phyloP scores from a whole-genome alignment of 2,329 filamentous ascomycete species.

The Volutella citrinella region DNA sequence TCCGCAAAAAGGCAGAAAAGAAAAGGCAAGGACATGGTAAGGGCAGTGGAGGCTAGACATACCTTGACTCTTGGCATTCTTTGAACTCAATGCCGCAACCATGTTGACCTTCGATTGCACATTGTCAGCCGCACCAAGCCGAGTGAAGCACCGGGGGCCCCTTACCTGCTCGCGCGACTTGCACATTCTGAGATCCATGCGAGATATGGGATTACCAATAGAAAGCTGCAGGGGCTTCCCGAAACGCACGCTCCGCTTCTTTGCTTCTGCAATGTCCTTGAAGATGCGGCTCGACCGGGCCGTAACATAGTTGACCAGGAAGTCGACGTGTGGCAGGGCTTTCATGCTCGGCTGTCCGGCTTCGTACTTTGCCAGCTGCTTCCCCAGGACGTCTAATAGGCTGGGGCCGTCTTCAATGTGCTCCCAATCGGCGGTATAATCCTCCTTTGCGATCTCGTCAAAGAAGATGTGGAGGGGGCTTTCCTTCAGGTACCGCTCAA shows the following conservation, averaged over 20 bases:
- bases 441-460: constrained; percentile 45
- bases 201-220: constrained; percentile 43
- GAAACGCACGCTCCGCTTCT: constrained; percentile 66
- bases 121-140: no score
- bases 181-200: constrained; percentile 58
- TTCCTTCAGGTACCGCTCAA: constrained; percentile 64
- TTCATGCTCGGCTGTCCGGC: constrained; percentile 44
- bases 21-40: no score
- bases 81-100: constrained; percentile 41
- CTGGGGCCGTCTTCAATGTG: constrained; percentile 42
- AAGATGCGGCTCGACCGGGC: constrained; percentile 61
- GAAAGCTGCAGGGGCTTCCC: constrained; percentile 51
- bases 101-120: no score
- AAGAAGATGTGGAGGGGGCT: constrained; percentile 66
- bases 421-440: constrained; percentile 45
- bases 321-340: constrained; percentile 59
- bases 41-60: no score
- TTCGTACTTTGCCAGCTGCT: constrained; percentile 47
- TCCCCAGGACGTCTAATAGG: constrained; percentile 47
- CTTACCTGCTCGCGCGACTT: constrained; percentile 29
- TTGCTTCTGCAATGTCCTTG: constrained; percentile 64
- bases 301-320: constrained; percentile 58
- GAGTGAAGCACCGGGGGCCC: no score
- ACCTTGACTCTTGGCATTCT: constrained; percentile 37
- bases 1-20: no score